These are phyloP conservation scores for Salix exigua DNA, from an alignment of 345 rosid species.

Conservation along the genomic window DNA sequence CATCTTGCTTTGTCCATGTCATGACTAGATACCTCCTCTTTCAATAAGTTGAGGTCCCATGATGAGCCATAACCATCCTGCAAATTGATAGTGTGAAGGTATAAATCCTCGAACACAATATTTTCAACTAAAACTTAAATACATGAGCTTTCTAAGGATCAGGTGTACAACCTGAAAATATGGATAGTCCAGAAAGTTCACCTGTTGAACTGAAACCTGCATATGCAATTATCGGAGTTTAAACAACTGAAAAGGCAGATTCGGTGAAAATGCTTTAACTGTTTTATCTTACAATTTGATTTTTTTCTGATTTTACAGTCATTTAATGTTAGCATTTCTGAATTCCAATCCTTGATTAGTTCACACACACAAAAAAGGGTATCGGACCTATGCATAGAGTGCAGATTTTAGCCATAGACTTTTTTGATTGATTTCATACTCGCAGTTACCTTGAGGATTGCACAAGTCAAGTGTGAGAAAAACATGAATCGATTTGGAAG, in stretches of 20 bases:
- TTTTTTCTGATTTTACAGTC: neutral
- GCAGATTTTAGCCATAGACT: neutral
- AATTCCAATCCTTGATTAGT: neutral
- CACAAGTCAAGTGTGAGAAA: conserved; percentile 47
- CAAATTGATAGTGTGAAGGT: conserved; percentile 11
- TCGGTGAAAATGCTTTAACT: neutral
- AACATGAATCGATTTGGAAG: no score
- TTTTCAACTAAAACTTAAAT: neutral
- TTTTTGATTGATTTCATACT: no score
- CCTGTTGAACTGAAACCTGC: conserved; percentile 58
- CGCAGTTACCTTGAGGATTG: conserved; percentile 50
- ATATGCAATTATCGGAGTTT: neutral
- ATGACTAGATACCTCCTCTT: conserved; percentile 48
- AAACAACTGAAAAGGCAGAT: neutral
- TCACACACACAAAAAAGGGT: neutral
- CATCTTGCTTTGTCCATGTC: conserved; percentile 52
- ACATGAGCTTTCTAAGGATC: neutral
- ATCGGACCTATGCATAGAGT: neutral
- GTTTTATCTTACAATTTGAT: neutral
- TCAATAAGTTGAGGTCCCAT: conserved; percentile 61
- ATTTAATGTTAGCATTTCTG: neutral
- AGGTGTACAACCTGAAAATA: conserved; percentile 51
- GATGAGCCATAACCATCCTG: conserved; percentile 77
- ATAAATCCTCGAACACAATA: conserved; percentile 1
- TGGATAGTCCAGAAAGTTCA: conserved; percentile 62